These are phyloP conservation scores for Cladophialophora bantiana DNA, from an alignment of 2,329 filamentous ascomycete species.

Conservation along the genomic window DNA sequence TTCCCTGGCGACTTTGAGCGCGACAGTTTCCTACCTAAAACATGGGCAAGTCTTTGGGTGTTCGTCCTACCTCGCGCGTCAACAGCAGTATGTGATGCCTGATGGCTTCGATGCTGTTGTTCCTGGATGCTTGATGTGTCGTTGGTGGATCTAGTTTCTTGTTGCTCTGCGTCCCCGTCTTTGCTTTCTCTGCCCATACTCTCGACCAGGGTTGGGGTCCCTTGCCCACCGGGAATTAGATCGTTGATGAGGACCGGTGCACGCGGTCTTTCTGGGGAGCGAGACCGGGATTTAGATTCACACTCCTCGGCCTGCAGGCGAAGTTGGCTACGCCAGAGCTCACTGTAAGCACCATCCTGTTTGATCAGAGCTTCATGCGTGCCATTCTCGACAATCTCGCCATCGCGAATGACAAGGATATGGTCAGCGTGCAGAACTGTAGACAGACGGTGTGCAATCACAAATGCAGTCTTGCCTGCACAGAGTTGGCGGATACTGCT, in stretches of 20 bases:
- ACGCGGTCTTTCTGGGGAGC: slow-evolving; percentile 1
- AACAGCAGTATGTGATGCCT: slow-evolving; percentile 12
- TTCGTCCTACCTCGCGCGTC: slow-evolving; percentile 15
- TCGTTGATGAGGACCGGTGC: slow-evolving; percentile 18
- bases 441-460: slow-evolving; percentile 57
- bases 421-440: slow-evolving; percentile 62
- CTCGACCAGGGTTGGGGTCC: slow-evolving; percentile 5
- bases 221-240: slow-evolving; percentile 12
- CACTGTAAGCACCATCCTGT: slow-evolving; percentile 65
- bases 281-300: slow-evolving; percentile 6
- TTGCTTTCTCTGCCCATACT: slow-evolving; percentile 10
- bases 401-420: slow-evolving; percentile 70
- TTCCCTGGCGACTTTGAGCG: slow-evolving; percentile 17
- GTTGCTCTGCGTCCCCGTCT: background rate
- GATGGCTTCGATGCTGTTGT: slow-evolving; percentile 11
- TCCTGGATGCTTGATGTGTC: slow-evolving; percentile 8
- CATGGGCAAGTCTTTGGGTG: slow-evolving; percentile 7
- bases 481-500: slow-evolving; percentile 55
- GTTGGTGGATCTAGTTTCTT: background rate
- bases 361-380: slow-evolving; percentile 66
- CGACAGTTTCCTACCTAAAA: slow-evolving; percentile 4
- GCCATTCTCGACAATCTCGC: slow-evolving; percentile 69
- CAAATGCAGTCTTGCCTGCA: slow-evolving; percentile 59
- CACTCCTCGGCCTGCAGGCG: slow-evolving; percentile 25
- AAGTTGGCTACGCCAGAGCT: slow-evolving; percentile 69